These are phyloP conservation scores for Psilocybe cubensis DNA, from an alignment of 768 basidiomycete genomes.

Conservation along the genomic window DNA sequence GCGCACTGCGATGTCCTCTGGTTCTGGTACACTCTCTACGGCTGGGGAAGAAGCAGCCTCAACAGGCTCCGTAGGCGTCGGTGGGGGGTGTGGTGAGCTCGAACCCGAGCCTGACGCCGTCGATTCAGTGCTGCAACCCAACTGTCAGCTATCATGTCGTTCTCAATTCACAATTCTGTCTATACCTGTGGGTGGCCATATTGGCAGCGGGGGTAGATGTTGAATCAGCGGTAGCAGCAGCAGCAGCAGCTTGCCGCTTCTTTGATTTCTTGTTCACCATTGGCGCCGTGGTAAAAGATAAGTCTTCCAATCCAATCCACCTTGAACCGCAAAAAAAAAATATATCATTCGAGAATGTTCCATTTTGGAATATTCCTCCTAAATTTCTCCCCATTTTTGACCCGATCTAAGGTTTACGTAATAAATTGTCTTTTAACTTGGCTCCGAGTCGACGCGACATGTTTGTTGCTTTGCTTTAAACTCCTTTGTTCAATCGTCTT, in stretches of 20 bases:
- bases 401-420: not conserved
- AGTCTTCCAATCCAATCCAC: not conserved
- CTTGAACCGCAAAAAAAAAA: not conserved
- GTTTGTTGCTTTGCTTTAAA: too few relatives aligned
- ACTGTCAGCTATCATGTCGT: not conserved
- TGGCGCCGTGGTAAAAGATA: slow-evolving; percentile 4
- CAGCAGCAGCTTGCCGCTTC: slow-evolving; percentile 7
- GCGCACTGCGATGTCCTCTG: slow-evolving; percentile 42
- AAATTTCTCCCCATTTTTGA: not conserved
- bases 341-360: slow-evolving; percentile 1
- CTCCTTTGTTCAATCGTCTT: too few relatives aligned
- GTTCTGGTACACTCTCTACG: slow-evolving; percentile 12
- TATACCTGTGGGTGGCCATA: not conserved
- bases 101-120: slow-evolving; percentile 20
- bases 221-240: slow-evolving; percentile 4
- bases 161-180: not conserved
- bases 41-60: slow-evolving; percentile 24
- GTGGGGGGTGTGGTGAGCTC: slow-evolving; percentile 19
- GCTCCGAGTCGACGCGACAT: too few relatives aligned
- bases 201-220: slow-evolving; percentile 3
- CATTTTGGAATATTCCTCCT: not conserved
- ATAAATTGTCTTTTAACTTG: too few relatives aligned
- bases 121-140: not conserved
- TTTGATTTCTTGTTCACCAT: slow-evolving; percentile 18
- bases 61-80: slow-evolving; percentile 14